Conservation (phyloP, 208 protist species). For the Tritrichomonas foetus region DNA sequence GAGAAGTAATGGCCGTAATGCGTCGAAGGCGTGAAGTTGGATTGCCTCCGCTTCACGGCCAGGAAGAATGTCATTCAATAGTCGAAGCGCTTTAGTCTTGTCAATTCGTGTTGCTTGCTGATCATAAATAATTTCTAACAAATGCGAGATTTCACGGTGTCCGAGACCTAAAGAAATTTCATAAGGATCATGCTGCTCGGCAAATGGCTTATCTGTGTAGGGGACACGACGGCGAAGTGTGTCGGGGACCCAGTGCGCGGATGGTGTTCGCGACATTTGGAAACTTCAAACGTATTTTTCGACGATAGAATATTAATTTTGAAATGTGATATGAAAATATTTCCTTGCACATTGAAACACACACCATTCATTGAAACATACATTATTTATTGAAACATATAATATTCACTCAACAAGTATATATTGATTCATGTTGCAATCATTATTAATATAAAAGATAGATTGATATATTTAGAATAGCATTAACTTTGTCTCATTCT, state of each 20-base stretch:
- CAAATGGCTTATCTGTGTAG: conserved; percentile 7
- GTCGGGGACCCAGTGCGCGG: not conserved
- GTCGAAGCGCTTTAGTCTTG: not conserved
- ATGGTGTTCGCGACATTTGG: not conserved
- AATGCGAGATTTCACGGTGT: not conserved
- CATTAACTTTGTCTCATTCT: too few relatives aligned
- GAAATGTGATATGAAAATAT: too few relatives aligned
- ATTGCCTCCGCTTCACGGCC: not conserved
- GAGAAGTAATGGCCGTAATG: not conserved
- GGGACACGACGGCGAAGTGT: not conserved
- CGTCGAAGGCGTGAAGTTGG: not conserved
- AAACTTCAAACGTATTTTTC: too few relatives aligned
- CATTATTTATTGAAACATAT: too few relatives aligned
- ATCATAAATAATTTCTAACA: conserved; percentile 12
- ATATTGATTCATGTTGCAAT: too few relatives aligned
- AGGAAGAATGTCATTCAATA: not conserved
- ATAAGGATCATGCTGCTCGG: not conserved
- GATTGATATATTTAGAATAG: too few relatives aligned
- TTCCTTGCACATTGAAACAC: too few relatives aligned
- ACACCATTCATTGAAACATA: too few relatives aligned
- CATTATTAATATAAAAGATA: too few relatives aligned
- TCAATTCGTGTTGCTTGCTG: not conserved
- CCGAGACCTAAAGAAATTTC: not conserved
- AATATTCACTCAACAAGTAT: too few relatives aligned
- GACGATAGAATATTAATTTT: too few relatives aligned